Evolutionary conservation across 2,329 filamentous ascomycete species (phyloP).

Genomic region (Penicillium sp.): DNA sequence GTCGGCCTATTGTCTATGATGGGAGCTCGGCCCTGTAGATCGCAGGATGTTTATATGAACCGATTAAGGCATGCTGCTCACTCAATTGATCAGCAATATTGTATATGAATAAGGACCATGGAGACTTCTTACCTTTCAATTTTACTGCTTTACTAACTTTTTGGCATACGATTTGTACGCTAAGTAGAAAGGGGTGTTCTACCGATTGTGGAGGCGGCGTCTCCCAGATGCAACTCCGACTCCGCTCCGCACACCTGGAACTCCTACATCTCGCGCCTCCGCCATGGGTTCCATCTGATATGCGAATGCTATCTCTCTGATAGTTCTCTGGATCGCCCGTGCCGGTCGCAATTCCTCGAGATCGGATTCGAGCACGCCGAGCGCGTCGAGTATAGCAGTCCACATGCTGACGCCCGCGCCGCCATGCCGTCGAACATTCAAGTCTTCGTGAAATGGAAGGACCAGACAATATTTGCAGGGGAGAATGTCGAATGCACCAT

Average conservation of each 20-base stretch:
- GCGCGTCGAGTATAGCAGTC: slow-evolving; percentile 10
- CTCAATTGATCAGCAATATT: background rate
- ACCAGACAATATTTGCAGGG: slow-evolving; percentile 90
- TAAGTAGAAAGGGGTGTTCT: background rate
- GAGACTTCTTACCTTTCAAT: background rate
- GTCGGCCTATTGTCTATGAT: background rate
- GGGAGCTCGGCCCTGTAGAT: background rate
- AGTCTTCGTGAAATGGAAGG: slow-evolving; percentile 92
- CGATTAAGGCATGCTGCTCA: background rate
- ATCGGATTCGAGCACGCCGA: slow-evolving; percentile 9
- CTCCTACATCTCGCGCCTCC: slow-evolving; percentile 10
- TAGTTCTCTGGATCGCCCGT: slow-evolving; percentile 5
- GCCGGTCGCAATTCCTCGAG: slow-evolving; percentile 5
- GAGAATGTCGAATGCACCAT: slow-evolving; percentile 94
- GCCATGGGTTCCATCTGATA: slow-evolving; percentile 25
- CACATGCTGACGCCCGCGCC: slow-evolving; percentile 32
- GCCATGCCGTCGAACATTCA: slow-evolving; percentile 68
- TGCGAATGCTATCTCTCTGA: slow-evolving; percentile 23
- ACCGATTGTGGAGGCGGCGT: slow-evolving; percentile 6
- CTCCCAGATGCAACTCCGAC: slow-evolving; percentile 7
- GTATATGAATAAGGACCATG: background rate
- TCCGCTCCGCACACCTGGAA: slow-evolving; percentile 12
- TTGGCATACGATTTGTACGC: background rate
- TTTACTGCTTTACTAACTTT: no score
- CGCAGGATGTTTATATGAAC: background rate